Evolutionary conservation across 2,329 filamentous ascomycete genomes (phyloP).

Genomic region (Acrodontium crateriforme): DNA sequence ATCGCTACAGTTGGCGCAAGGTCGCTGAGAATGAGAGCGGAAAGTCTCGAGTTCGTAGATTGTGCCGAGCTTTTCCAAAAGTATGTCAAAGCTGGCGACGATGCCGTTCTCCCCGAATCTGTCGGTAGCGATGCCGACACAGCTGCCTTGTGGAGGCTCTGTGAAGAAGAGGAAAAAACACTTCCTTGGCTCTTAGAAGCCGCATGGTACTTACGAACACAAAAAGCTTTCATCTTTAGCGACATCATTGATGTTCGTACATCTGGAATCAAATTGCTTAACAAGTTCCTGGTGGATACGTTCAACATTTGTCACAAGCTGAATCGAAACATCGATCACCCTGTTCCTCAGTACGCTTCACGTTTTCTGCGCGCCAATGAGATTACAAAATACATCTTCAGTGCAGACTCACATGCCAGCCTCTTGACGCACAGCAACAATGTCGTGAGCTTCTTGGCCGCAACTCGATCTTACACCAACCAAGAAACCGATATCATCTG

Average conservation of each 20-base stretch:
- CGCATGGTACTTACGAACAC: slow-evolving; percentile 56
- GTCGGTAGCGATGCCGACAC: slow-evolving; percentile 1
- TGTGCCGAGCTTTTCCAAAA: slow-evolving; percentile 3
- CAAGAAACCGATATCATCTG: slow-evolving; percentile 69
- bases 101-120: slow-evolving; percentile 8
- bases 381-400: slow-evolving; percentile 74
- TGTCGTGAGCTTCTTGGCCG: slow-evolving; percentile 73
- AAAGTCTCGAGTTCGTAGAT: not conserved
- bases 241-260: slow-evolving; percentile 86
- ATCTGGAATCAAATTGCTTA: slow-evolving; percentile 61
- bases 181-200: slow-evolving; percentile 38
- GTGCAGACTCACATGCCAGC: slow-evolving; percentile 82
- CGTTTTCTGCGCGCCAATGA: slow-evolving; percentile 54
- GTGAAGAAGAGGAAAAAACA: slow-evolving; percentile 5
- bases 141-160: slow-evolving; percentile 4
- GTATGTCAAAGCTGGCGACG: slow-evolving; percentile 12
- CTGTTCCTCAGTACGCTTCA: slow-evolving; percentile 53
- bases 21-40: slow-evolving; percentile 3
- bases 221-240: slow-evolving; percentile 62
- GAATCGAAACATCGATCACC: slow-evolving; percentile 23
- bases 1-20: slow-evolving; percentile 6
- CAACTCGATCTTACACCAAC: slow-evolving; percentile 59
- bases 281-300: slow-evolving; percentile 19
- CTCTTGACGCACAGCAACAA: slow-evolving; percentile 70
- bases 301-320: slow-evolving; percentile 49